These are phyloP conservation scores for Suillus discolor DNA, from an alignment of 768 basidiomycete species.

Conservation along the genomic window DNA sequence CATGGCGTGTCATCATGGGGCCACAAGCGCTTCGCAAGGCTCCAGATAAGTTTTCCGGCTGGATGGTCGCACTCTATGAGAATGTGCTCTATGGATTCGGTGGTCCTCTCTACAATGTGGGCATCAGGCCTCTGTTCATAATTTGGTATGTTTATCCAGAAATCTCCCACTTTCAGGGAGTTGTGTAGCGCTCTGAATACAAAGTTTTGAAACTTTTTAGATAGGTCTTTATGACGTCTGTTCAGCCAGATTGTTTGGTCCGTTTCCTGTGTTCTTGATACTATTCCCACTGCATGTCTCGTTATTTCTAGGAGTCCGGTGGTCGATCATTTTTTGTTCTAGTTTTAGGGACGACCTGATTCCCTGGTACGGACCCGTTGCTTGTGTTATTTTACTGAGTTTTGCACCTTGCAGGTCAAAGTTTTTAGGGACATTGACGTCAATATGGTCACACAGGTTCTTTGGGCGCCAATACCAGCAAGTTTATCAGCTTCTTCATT, in stretches of 20 bases:
- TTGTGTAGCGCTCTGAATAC: not conserved
- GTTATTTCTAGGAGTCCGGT: slow-evolving; percentile 7
- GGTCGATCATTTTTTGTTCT: slow-evolving; percentile 3
- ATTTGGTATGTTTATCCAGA: not conserved
- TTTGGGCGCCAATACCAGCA: slow-evolving; percentile 14
- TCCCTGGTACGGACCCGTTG: slow-evolving; percentile 17
- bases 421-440: not conserved
- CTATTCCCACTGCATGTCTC: not conserved
- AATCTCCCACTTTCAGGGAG: not conserved
- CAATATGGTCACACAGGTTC: too few species aligned
- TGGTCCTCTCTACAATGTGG: slow-evolving; percentile 9
- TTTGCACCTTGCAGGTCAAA: slow-evolving; percentile 19
- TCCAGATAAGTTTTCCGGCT: slow-evolving; percentile 2
- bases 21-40: too few species aligned
- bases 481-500: slow-evolving; percentile 30
- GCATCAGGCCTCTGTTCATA: slow-evolving; percentile 20
- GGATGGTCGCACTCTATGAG: slow-evolving; percentile 25
- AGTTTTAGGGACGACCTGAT: not conserved
- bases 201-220: not conserved
- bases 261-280: not conserved
- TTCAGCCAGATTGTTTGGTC: not conserved
- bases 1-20: too few species aligned
- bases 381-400: slow-evolving; percentile 19
- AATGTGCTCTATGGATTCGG: slow-evolving; percentile 35
- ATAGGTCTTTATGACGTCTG: not conserved